Conservation (phyloP, 2,329 filamentous ascomycete species). For the Alternaria rosae region DNA sequence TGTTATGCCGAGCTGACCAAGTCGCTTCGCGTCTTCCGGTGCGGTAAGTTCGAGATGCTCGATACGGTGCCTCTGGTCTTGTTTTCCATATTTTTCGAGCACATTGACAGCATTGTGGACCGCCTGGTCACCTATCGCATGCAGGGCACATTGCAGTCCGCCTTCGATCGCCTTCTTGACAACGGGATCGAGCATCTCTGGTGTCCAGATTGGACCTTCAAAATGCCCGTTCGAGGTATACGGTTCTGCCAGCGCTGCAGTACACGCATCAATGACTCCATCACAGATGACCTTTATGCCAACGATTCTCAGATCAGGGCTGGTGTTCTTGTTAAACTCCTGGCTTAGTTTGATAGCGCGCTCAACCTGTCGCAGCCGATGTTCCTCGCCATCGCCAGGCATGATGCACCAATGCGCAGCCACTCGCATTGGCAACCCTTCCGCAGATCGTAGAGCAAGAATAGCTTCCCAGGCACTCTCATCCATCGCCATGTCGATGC, state of each 20-base stretch:
- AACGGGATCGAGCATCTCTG: slow-evolving; percentile 60
- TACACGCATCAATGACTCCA: slow-evolving; percentile 71
- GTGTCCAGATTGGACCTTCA: slow-evolving; percentile 63
- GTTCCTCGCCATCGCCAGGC: slow-evolving; percentile 55
- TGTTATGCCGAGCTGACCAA: slow-evolving; percentile 71
- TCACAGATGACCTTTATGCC: slow-evolving; percentile 72
- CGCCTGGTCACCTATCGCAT: slow-evolving; percentile 70
- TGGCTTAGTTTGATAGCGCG: slow-evolving; percentile 58
- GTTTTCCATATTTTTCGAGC: slow-evolving; percentile 55
- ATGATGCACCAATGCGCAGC: slow-evolving; percentile 65
- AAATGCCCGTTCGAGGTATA: slow-evolving; percentile 59
- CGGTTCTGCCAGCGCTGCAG: slow-evolving; percentile 66
- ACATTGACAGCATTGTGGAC: slow-evolving; percentile 65
- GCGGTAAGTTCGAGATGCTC: slow-evolving; percentile 70
- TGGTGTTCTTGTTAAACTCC: slow-evolving; percentile 55
- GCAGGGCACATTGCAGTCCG: slow-evolving; percentile 68
- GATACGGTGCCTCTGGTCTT: slow-evolving; percentile 65
- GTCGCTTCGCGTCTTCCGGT: slow-evolving; percentile 61
- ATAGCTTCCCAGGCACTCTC: slow-evolving; percentile 63
- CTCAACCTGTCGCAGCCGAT: slow-evolving; percentile 60
- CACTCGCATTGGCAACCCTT: slow-evolving; percentile 57
- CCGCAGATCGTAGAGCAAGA: slow-evolving; percentile 47
- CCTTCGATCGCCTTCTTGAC: slow-evolving; percentile 62
- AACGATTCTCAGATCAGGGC: slow-evolving; percentile 60
- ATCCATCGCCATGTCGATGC: slow-evolving; percentile 68